These are phyloP conservation scores for Apiotrichum brassicae DNA, from an alignment of 1,284 basidiomycete species.

Conservation along the genomic window DNA sequence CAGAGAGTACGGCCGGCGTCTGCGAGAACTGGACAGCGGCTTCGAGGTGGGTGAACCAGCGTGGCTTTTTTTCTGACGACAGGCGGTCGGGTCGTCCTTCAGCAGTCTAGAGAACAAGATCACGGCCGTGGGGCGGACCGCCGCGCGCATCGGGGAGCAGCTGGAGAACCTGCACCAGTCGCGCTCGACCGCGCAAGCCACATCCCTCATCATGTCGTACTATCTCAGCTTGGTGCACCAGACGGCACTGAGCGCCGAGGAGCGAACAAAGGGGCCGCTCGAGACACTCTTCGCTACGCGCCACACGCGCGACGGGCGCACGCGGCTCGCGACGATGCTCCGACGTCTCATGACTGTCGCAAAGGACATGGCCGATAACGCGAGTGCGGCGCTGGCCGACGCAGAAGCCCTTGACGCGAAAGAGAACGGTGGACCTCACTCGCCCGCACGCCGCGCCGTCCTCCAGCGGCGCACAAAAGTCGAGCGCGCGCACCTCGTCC, in stretches of 20 bases:
- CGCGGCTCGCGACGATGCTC: conserved; percentile 83
- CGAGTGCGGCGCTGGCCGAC: conserved; percentile 55
- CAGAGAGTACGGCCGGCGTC: conserved; percentile 87
- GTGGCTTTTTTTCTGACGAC: conserved; percentile 2
- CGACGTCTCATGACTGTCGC: conserved; percentile 80
- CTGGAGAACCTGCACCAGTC: conserved; percentile 91
- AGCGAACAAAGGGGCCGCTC: conserved; percentile 24
- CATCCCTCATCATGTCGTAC: conserved; percentile 89
- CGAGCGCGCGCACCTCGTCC: conserved; percentile 43
- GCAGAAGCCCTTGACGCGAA: conserved; percentile 45
- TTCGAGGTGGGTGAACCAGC: conserved; percentile 61
- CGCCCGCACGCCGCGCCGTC: conserved; percentile 3
- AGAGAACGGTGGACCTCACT: conserved; percentile 12
- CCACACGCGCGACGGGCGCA: conserved; percentile 65
- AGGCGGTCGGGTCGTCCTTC: conserved; percentile 79
- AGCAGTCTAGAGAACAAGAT: conserved; percentile 76
- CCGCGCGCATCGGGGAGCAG: conserved; percentile 93
- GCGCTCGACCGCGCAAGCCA: conserved; percentile 85
- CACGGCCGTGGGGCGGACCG: conserved; percentile 88
- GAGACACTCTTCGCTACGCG: conserved; percentile 53
- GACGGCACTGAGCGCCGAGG: conserved; percentile 54
- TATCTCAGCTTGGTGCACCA: conserved; percentile 88
- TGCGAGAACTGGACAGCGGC: conserved; percentile 82
- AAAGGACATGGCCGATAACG: conserved; percentile 58
- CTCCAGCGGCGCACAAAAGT: conserved; percentile 31